These are phyloP conservation scores for Nyssa sinensis DNA, from an alignment of 148 eudicot genomes.

Conservation along the genomic window DNA sequence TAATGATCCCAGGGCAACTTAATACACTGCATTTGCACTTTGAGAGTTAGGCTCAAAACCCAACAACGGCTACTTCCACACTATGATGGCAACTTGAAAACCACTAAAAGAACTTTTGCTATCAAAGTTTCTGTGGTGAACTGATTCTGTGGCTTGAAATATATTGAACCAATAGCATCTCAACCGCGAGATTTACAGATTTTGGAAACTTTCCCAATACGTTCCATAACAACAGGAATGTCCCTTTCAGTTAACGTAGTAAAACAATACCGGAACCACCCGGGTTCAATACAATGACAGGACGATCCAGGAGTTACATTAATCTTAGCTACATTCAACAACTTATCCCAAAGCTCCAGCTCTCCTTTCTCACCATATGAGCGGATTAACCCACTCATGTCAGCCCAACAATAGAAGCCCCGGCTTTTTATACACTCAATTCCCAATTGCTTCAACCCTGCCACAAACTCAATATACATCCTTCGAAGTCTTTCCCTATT, in stretches of 20 bases:
- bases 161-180: constrained; percentile 6
- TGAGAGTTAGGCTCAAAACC: neutral
- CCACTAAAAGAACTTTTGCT: neutral
- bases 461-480: constrained; percentile 43
- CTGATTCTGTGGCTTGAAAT: constrained; percentile 25
- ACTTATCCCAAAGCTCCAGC: constrained; percentile 88
- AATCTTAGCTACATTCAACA: constrained; percentile 71
- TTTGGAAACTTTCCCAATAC: constrained; percentile 57
- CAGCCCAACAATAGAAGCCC: constrained; percentile 79
- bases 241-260: constrained; percentile 54
- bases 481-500: constrained; percentile 55
- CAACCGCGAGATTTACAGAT: constrained; percentile 47
- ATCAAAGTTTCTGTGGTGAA: neutral
- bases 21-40: constrained; percentile 3
- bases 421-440: constrained; percentile 59
- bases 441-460: constrained; percentile 63
- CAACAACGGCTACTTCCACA: neutral
- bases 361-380: constrained; percentile 87
- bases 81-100: neutral
- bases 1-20: neutral
- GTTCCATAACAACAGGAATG: constrained; percentile 60
- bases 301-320: constrained; percentile 77
- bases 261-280: constrained; percentile 88
- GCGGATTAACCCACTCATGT: constrained; percentile 78
- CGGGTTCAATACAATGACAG: constrained; percentile 94